Percentiles rank a stretch among this genome's conserved stretches.
phyloP scores from a whole-genome alignment of 768 basidiomycete genomes.

The Mycena kentingensis region DNA sequence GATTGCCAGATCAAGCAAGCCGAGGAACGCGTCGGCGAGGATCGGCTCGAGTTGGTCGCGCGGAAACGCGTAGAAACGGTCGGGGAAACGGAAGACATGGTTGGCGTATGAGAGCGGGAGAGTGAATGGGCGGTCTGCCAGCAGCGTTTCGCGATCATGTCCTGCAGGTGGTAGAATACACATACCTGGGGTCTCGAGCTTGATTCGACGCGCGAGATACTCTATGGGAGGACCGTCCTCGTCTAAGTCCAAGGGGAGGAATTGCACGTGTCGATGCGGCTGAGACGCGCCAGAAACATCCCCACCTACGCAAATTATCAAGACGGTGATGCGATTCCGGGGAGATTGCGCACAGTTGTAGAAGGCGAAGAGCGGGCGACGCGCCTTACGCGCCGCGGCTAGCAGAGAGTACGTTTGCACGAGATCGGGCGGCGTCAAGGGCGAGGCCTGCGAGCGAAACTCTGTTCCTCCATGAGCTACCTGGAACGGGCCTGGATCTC shows the following conservation, averaged over 20 bases:
- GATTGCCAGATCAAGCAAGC: slow-evolving; percentile 75
- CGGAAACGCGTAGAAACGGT: slow-evolving; percentile 37
- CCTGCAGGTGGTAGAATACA: no score
- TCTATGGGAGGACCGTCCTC: slow-evolving; percentile 78
- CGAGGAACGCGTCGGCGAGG: slow-evolving; percentile 64
- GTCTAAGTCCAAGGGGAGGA: slow-evolving; percentile 61
- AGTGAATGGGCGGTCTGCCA: slow-evolving; percentile 71
- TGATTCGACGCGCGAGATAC: slow-evolving; percentile 56
- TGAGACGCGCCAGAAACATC: slow-evolving; percentile 85
- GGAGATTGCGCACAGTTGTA: slow-evolving; percentile 75
- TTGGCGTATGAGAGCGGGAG: slow-evolving; percentile 80
- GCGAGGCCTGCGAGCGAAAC: slow-evolving; percentile 75
- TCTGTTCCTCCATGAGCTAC: slow-evolving; percentile 43
- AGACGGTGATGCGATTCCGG: background rate
- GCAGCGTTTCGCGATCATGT: no score
- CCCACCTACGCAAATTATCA: slow-evolving; percentile 52
- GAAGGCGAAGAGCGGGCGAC: slow-evolving; percentile 73
- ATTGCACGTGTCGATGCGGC: slow-evolving; percentile 89
- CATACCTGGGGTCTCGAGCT: slow-evolving; percentile 61
- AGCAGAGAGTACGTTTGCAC: slow-evolving; percentile 77
- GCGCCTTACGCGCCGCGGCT: slow-evolving; percentile 61
- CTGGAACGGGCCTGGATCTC: background rate
- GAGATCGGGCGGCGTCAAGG: slow-evolving; percentile 77
- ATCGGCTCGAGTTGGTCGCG: slow-evolving; percentile 49
- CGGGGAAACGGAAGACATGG: slow-evolving; percentile 67